These are phyloP conservation scores for Xylaria digitata DNA, from an alignment of 2,329 filamentous ascomycete genomes.

Conservation along the genomic window DNA sequence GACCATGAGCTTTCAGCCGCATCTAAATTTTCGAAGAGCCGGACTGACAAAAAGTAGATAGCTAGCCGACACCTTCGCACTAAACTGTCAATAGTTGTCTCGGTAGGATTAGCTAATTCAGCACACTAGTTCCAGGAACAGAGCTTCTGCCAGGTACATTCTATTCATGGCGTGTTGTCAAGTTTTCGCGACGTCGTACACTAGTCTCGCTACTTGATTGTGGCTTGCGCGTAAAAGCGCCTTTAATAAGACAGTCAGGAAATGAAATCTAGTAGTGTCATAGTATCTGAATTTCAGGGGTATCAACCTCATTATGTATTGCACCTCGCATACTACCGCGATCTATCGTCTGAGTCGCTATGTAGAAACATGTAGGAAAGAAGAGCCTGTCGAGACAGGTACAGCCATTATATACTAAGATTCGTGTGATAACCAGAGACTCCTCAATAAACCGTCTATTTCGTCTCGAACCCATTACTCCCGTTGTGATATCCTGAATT, in stretches of 20 bases:
- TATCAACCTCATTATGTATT: constrained; percentile 34
- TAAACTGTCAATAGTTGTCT: constrained; percentile 15
- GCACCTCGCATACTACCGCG: constrained; percentile 11
- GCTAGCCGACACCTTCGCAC: constrained; percentile 15
- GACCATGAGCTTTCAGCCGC: constrained; percentile 28
- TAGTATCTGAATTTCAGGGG: constrained; percentile 12
- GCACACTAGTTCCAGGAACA: not conserved
- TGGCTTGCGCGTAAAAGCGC: not conserved
- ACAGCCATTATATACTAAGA: constrained; percentile 31
- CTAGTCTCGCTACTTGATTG: not conserved
- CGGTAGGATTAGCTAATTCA: not conserved
- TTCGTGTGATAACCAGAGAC: constrained; percentile 26
- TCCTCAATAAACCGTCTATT: constrained; percentile 32
- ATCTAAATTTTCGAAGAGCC: constrained; percentile 10
- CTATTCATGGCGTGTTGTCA: constrained; percentile 2
- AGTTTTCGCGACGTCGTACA: not conserved
- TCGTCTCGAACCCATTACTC: constrained; percentile 32
- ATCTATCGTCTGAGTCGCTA: constrained; percentile 20
- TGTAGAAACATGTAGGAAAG: constrained; percentile 12
- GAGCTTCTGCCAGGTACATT: too few species aligned
- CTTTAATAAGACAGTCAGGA: not conserved
- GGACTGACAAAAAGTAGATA: constrained; percentile 8
- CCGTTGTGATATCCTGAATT: constrained; percentile 22
- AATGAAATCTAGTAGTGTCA: not conserved
- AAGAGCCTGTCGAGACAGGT: constrained; percentile 7